phyloP scores from a whole-genome alignment of 2,329 filamentous ascomycete species.

The Verticillium longisporum region DNA sequence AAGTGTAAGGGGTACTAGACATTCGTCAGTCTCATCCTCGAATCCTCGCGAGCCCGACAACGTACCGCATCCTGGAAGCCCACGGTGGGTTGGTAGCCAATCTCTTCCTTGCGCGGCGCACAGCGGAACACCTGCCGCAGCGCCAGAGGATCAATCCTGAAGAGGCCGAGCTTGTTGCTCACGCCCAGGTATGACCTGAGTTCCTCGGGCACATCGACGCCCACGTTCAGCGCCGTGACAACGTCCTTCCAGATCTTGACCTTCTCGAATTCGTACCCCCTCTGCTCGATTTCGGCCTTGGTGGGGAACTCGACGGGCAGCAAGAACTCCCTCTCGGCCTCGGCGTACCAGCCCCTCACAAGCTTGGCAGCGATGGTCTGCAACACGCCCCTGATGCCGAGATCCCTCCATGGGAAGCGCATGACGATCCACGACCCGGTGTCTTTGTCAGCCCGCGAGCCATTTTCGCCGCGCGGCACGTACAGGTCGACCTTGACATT shows the following conservation, averaged over 20 bases:
- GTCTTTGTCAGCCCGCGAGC: slow-evolving; percentile 32
- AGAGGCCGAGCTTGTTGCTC: slow-evolving; percentile 58
- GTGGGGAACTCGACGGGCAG: slow-evolving; percentile 59
- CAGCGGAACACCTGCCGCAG: slow-evolving; percentile 53
- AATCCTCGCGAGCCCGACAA: slow-evolving; percentile 4
- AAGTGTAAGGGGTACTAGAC: slow-evolving; percentile 62
- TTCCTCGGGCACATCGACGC: slow-evolving; percentile 52
- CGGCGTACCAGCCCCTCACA: slow-evolving; percentile 36
- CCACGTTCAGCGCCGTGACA: slow-evolving; percentile 48
- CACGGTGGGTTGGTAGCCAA: slow-evolving; percentile 58
- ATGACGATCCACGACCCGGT: slow-evolving; percentile 57
- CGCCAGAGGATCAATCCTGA: slow-evolving; percentile 55
- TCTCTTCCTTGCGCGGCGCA: slow-evolving; percentile 49
- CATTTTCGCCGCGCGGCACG: slow-evolving; percentile 47
- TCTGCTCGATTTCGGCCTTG: slow-evolving; percentile 46
- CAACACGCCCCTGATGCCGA: slow-evolving; percentile 39
- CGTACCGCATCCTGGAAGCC: slow-evolving; percentile 66
- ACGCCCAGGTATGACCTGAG: slow-evolving; percentile 60
- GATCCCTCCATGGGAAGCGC: slow-evolving; percentile 55
- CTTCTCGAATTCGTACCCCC: slow-evolving; percentile 52
- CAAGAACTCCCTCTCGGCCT: slow-evolving; percentile 57
- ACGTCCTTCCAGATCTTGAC: slow-evolving; percentile 60
- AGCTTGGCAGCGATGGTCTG: slow-evolving; percentile 44
- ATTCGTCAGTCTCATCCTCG: not conserved
- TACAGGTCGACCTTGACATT: slow-evolving; percentile 62